phyloP scores from a whole-genome alignment of 176 grass and related monocot species.

The Musa troglodytarum region DNA sequence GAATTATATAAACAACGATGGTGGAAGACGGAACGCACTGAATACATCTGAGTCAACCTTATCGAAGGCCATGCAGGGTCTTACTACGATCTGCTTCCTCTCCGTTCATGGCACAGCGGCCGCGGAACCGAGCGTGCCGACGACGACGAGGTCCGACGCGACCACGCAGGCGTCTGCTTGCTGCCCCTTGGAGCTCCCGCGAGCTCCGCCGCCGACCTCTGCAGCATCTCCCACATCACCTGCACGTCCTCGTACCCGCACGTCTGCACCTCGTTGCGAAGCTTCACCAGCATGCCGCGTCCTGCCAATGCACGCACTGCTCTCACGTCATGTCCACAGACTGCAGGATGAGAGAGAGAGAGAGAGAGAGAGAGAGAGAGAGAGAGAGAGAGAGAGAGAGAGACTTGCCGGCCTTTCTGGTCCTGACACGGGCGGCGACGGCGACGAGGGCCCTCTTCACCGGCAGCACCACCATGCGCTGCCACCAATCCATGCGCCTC shows the following conservation, averaged over 20 bases:
- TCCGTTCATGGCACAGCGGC: too few species aligned
- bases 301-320: not conserved
- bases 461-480: not conserved
- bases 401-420: conserved; percentile 7
- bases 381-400: not conserved
- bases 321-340: not conserved
- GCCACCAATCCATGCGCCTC: conserved; percentile 1
- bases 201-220: conserved; percentile 2
- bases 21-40: too few species aligned
- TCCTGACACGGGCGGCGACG: not conserved
- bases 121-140: not conserved
- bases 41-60: too few species aligned
- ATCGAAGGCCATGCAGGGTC: too few species aligned
- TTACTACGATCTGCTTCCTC: too few species aligned
- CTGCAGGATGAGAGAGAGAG: not conserved
- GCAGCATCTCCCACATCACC: conserved; percentile 20
- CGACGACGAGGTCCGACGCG: too few species aligned
- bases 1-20: too few species aligned
- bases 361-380: not conserved
- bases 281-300: conserved; percentile 2
- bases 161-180: not conserved
- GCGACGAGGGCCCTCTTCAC: conserved; percentile 2
- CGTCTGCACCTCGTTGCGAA: conserved; percentile 1
- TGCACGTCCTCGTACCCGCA: conserved; percentile 13
- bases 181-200: not conserved